phyloP scores from a whole-genome alignment of 257 asterid genomes.

The Rauvolfia tetraphylla region DNA sequence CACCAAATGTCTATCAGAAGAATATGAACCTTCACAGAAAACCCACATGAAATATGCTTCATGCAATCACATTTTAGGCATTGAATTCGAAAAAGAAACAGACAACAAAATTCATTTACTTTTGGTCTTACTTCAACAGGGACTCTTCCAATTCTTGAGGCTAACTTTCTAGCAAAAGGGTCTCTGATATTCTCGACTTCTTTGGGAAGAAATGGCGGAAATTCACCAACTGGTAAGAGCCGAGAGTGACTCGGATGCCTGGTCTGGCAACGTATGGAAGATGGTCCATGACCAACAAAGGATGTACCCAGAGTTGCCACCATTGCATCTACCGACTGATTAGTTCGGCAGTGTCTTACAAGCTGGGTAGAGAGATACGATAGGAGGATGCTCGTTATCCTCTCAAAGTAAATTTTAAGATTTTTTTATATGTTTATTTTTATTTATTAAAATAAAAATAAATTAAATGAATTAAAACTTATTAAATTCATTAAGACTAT shows the following conservation, averaged over 20 bases:
- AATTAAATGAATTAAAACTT: too few relatives aligned
- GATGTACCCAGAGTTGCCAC: not conserved
- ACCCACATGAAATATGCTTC: not conserved
- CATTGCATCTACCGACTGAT: not conserved
- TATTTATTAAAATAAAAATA: too few relatives aligned
- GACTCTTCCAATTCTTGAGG: slow-evolving; percentile 60
- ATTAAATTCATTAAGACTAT: too few relatives aligned
- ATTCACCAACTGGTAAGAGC: slow-evolving; percentile 22
- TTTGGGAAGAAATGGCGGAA: slow-evolving; percentile 41
- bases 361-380: too few relatives aligned
- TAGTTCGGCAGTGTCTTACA: too few relatives aligned
- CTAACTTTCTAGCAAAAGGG: slow-evolving; percentile 62
- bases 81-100: too few relatives aligned
- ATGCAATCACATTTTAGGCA: not conserved
- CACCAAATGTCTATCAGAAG: not conserved
- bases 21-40: not conserved
- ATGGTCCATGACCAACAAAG: slow-evolving; percentile 2
- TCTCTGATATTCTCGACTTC: slow-evolving; percentile 52
- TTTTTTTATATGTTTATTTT: too few relatives aligned
- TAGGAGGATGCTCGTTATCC: too few relatives aligned
- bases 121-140: slow-evolving; percentile 54
- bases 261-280: not conserved
- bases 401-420: too few relatives aligned
- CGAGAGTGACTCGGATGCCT: not conserved
- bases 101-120: not conserved